Evolutionary conservation across 768 basidiomycete genomes (phyloP), one percentile per base, ranked within the genome.

Genomic region (Pleurotus ostreatus): DNA sequence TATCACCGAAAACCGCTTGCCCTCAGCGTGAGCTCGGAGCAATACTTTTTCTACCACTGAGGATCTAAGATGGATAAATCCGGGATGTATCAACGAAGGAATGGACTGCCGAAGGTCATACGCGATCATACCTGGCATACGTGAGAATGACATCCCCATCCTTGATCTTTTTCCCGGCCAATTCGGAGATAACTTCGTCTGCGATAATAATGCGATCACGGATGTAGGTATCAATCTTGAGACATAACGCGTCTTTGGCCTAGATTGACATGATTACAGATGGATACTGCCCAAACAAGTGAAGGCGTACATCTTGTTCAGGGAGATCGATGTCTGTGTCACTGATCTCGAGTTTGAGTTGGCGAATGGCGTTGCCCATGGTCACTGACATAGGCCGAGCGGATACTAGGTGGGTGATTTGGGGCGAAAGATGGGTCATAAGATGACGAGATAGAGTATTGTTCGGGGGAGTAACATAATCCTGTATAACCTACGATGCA

Each of bases 341-440:
- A 65, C 92, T 94, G 65, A 99, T 97, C 65, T 98, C 94, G 55
- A 96, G 77, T 74, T 99, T 99, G 63, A 99, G 77, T 69, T 95
- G 89, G 57, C 94, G 83, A 62, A 94, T 92, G 0, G 94, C 92
- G 66, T 94, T 96, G 0, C 94, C 93, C 90, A 95, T 94, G 22
- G 92, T 90, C 18, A 93, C 85, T 15, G 92, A 89, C 88, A 95
- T 89, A 0, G 93, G 91, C 49, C 94, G 80, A 16, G 92, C 91
- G 40, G 86, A 82, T 6, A 94, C 90, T 8, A 96, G 81, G 70
- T 95, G 87, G 15, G 86, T 87, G 62, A 97, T 96, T 78, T 97
- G 94, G 18, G 92, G 92, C 2, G 92, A 94, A 40, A 97, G 80
- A 71, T 95, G 84, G 8, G 89, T 90, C 82, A 92, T 91, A 46